Evolutionary conservation across 805 yeast genomes (phyloP), one percentile per base, ranked within the genome.

Genomic region (Kodamaea restingae): DNA sequence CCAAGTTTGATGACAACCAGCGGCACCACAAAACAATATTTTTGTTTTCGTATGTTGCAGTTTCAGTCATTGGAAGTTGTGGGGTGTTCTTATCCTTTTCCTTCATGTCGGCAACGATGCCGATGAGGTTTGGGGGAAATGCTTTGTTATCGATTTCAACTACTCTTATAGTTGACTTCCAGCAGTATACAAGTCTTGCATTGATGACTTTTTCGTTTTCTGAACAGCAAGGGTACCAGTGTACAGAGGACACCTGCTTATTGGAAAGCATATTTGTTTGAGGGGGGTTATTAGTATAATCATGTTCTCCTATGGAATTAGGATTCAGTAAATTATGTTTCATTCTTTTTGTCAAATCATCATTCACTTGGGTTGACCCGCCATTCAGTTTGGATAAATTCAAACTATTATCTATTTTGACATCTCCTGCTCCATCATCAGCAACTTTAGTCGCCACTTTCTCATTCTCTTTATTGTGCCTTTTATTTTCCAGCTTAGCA

Each of bases 121-220:
- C 35, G 10, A 42, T 18, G n/a, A 63, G 47, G 45, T 64, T 61
- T 0, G 40, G 14, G 0, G 70, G 67, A 10, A 65, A 55, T 5
- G 59, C 54, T 9, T 65, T 65, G 38, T 65, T 56, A 14, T 55
- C 58, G 2, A 81, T 56, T 39, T 80, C 82, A 7, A 81, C 47
- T 1, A 86, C 51, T 0, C 80, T 76, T 38, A 85, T 49, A 6
- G 69, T 65, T 42, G 80, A 78, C n/a, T 76, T 67, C 84, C 88
- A 84, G 27, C 84, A 68, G 46, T 80, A 84, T 0, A 84, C 90
- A 30, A 86, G 55, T 42, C 70, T 60, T 0, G 87, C 51, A 48
- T 49, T 53, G 30, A 40, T 15, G 25, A 49, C 18, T 8, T 12
- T 5, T 4, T 7, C 4, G 12, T 28, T 28, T 6, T 4, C 31